Evolutionary conservation across 1,284 basidiomycete species (phyloP).

Genomic region (Leccinum angustisporum): DNA sequence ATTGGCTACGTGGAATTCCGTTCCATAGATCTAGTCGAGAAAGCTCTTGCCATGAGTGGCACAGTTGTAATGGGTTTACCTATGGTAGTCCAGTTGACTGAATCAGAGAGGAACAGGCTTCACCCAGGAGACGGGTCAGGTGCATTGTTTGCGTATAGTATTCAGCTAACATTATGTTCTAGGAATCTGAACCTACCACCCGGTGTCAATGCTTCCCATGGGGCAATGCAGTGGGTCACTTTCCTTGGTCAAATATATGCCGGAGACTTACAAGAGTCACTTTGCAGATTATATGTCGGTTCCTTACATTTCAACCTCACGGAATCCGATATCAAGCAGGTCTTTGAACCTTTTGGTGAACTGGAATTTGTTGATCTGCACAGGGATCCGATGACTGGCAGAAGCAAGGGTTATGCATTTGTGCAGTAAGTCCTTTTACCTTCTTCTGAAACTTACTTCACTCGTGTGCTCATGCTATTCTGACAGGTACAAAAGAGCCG

Average conservation of each 20-base stretch:
- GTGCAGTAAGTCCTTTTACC: slow-evolving; percentile 69
- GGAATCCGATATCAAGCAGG: slow-evolving; percentile 94
- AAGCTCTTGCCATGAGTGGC: slow-evolving; percentile 86
- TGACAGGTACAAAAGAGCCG: slow-evolving; percentile 77
- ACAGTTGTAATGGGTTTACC: slow-evolving; percentile 98
- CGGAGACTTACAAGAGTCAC: slow-evolving; percentile 20
- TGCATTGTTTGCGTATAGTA: slow-evolving; percentile 6
- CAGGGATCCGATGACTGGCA: slow-evolving; percentile 87
- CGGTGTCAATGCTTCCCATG: slow-evolving; percentile 69
- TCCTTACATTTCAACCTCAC: slow-evolving; percentile 96
- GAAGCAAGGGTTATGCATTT: slow-evolving; percentile 97
- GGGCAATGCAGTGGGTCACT: slow-evolving; percentile 70
- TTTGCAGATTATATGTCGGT: slow-evolving; percentile 86
- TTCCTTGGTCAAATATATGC: slow-evolving; percentile 17
- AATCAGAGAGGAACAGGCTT: slow-evolving; percentile 91
- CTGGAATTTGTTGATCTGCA: slow-evolving; percentile 98
- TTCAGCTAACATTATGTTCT: slow-evolving; percentile 18
- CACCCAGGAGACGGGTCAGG: slow-evolving; percentile 80
- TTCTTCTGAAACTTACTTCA: not conserved
- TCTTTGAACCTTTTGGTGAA: slow-evolving; percentile 98
- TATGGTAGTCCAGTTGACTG: slow-evolving; percentile 93
- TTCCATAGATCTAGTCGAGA: slow-evolving; percentile 85
- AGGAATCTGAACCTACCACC: slow-evolving; percentile 79
- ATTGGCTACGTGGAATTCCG: slow-evolving; percentile 98
- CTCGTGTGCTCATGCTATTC: slow-evolving; percentile 3